Conservation (phyloP, 2,329 filamentous ascomycete species). For the Aulographum hederae region DNA sequence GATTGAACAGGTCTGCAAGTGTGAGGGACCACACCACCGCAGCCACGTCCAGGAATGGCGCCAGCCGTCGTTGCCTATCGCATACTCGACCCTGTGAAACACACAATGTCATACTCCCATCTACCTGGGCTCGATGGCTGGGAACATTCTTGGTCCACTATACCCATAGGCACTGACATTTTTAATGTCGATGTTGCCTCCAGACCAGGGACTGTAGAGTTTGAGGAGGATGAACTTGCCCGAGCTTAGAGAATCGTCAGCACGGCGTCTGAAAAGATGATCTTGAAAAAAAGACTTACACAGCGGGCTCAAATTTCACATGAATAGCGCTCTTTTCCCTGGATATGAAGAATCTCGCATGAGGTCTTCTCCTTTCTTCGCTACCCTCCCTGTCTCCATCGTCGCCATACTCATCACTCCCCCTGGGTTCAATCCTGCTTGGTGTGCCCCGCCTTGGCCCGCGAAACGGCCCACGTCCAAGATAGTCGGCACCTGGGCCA, state of each 20-base stretch:
- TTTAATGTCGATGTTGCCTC: conserved; percentile 76
- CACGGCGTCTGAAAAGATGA: not conserved
- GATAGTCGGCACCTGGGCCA: conserved; percentile 2
- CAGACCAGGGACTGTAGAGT: conserved; percentile 64
- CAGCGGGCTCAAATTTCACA: conserved; percentile 66
- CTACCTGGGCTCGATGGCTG: conserved; percentile 41
- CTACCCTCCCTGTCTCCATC: conserved; percentile 18
- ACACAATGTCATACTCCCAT: no score
- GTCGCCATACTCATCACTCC: conserved; percentile 8
- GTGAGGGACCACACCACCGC: no score
- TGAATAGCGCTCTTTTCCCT: conserved; percentile 69
- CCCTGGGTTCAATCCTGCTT: conserved; percentile 15
- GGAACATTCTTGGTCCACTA: conserved; percentile 72
- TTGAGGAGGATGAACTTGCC: conserved; percentile 76
- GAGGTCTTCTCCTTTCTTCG: no score
- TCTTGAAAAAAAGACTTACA: conserved; percentile 25
- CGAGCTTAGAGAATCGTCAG: conserved; percentile 27
- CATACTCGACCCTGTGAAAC: no score
- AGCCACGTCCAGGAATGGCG: no score
- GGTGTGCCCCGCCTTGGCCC: conserved; percentile 13
- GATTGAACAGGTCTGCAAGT: no score
- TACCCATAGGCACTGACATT: conserved; percentile 70
- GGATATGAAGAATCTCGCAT: conserved; percentile 71
- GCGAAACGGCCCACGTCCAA: not conserved
- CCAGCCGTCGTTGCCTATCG: no score